Base-by-base conservation (phyloP, 371 early-diverging fungal genomes). In the Mucor velutinosus region DNA sequence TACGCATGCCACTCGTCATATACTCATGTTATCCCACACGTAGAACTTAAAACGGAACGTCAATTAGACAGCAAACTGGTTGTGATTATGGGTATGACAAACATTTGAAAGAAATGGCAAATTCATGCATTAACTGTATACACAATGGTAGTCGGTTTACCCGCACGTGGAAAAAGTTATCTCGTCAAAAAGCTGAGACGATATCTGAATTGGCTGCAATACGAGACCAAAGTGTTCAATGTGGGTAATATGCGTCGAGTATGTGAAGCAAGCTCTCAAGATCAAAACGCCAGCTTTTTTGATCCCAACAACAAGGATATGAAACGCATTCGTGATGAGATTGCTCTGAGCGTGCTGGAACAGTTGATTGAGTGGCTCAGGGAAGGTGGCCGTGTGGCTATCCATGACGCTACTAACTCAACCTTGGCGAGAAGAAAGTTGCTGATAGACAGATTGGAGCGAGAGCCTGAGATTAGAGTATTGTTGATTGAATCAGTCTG, bases 321-420 rank as follows among this genome's bases (percentile, higher is more conserved):
- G 49, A 82, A 85, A 47, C 73, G 81, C 19, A 73, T 89, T 27
- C 88, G 96, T 51, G 94, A 95, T 66, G 76, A 87, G 19, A 69
- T 94, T 2, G 95, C 95, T 10, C 62, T 92, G 66, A 92, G 93
- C 21, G 91, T 92, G 15, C 70, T 95, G 43, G 93, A 94, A 30
- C 93, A 94, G 68, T 68, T 93, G 12, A 81, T 95, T 32, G 62
- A 72, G 1, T 95, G 96, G 96, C 77, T 95, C 43, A 86, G 87
- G 35, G 58, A 67, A 27, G 76, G 77, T 3, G 93, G 93, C 1
- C 86, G 90, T 41, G 92, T 94, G 19, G 96, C 93, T 37, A 94
- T 95, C 58, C 94, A 94, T 73, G 96, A 95, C 76, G 96, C 96
- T 0, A 95, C 96, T 7, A 95, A 95, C 71, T 91, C 95, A 14